Percentiles rank a stretch among this genome's conserved stretches.
These are phyloP conservation scores for Sonneratia alba DNA, from an alignment of 345 rosid genomes.

Conservation along the genomic window DNA sequence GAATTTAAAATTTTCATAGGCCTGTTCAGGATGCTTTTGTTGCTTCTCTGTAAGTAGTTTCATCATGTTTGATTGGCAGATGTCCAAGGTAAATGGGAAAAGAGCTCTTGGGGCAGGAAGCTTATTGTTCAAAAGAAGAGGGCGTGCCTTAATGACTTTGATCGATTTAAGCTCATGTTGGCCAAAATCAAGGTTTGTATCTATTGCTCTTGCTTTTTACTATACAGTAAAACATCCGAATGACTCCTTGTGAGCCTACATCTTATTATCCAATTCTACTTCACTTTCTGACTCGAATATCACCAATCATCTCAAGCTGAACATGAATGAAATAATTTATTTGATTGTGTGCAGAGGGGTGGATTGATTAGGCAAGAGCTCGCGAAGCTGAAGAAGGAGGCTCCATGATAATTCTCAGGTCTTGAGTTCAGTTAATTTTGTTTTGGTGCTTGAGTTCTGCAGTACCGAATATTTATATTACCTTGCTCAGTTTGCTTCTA, in stretches of 20 bases:
- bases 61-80: constrained; percentile 23
- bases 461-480: background rate
- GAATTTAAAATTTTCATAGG: background rate
- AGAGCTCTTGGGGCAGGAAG: constrained; percentile 81
- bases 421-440: background rate
- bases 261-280: background rate
- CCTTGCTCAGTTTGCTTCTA: background rate
- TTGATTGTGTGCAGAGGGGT: constrained; percentile 35
- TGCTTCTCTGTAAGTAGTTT: background rate
- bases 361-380: constrained; percentile 62
- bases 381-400: constrained; percentile 49
- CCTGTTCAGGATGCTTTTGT: background rate
- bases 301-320: background rate
- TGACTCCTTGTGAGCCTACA: background rate
- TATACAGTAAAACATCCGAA: background rate
- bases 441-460: background rate
- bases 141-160: constrained; percentile 71
- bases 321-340: background rate
- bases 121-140: constrained; percentile 68
- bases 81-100: constrained; percentile 83
- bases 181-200: constrained; percentile 77
- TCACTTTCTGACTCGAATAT: background rate
- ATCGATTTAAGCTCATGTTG: constrained; percentile 79
- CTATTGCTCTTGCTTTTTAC: background rate
- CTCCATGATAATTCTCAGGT: constrained; percentile 16